Evolutionary conservation across 2,329 filamentous ascomycete species (phyloP).

Genomic region (Botrytis elliptica): DNA sequence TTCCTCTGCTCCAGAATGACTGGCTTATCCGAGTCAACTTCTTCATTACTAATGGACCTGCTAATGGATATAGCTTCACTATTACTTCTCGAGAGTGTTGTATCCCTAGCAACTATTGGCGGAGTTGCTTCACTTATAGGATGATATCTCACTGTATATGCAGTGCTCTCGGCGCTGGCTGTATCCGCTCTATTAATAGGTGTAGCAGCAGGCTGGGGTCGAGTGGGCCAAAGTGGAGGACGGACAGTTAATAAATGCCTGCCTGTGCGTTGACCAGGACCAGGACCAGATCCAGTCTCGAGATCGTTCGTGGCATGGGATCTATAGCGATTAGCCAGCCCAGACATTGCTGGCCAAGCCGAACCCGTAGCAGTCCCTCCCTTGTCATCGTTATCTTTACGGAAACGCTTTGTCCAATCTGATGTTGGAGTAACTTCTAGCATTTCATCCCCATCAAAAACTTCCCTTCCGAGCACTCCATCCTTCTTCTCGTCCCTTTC

Average conservation of each 20-base stretch:
- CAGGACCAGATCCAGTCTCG: slow-evolving; percentile 25
- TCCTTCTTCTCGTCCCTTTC: slow-evolving; percentile 28
- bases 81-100: slow-evolving; percentile 27
- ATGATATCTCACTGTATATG: slow-evolving; percentile 62
- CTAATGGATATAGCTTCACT: slow-evolving; percentile 31
- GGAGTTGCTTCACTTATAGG: slow-evolving; percentile 47
- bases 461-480: slow-evolving; percentile 65
- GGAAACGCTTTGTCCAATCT: slow-evolving; percentile 44
- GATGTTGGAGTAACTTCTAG: slow-evolving; percentile 60
- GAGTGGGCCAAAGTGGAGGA: slow-evolving; percentile 49
- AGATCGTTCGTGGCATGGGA: slow-evolving; percentile 30
- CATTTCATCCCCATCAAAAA: slow-evolving; percentile 75
- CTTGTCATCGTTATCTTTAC: slow-evolving; percentile 25
- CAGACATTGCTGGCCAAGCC: slow-evolving; percentile 48
- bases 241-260: slow-evolving; percentile 27
- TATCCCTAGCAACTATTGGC: slow-evolving; percentile 19
- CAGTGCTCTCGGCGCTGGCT: slow-evolving; percentile 61
- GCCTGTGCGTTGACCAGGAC: slow-evolving; percentile 17
- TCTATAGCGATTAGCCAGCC: slow-evolving; percentile 34
- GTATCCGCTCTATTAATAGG: slow-evolving; percentile 62
- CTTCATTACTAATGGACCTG: slow-evolving; percentile 19
- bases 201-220: slow-evolving; percentile 55
- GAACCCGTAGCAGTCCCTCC: slow-evolving; percentile 30
- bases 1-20: slow-evolving; percentile 32
- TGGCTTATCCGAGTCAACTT: slow-evolving; percentile 25